phyloP scores from a whole-genome alignment of 139 green algal species.

The Coccomyxa sp. region DNA sequence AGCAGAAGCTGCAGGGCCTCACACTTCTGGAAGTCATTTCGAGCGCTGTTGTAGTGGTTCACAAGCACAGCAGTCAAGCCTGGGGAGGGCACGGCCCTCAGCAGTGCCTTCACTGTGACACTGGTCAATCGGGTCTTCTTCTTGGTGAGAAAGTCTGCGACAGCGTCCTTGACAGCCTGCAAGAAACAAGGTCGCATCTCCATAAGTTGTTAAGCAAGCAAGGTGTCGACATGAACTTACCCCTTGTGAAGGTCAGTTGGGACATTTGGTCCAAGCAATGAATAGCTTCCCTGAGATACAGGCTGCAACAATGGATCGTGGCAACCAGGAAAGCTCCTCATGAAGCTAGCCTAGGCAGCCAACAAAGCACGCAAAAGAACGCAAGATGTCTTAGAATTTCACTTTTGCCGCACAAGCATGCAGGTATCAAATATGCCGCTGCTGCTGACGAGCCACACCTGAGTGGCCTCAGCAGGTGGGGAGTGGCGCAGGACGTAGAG shows the following conservation, averaged over 20 bases:
- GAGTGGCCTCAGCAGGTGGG: constrained; percentile 5
- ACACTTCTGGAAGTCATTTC: neutral
- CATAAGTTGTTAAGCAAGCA: neutral
- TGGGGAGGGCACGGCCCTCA: neutral
- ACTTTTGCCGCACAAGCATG: neutral
- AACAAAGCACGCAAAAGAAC: neutral
- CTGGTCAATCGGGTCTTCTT: constrained; percentile 46
- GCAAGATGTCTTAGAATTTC: too few relatives aligned
- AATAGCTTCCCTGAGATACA: neutral
- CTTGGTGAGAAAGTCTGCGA: constrained; percentile 47
- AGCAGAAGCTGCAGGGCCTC: neutral
- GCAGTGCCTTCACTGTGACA: neutral
- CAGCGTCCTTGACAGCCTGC: constrained; percentile 20
- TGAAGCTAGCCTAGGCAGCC: neutral
- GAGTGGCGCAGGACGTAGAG: constrained; percentile 31
- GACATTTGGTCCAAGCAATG: neutral
- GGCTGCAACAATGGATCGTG: too few relatives aligned
- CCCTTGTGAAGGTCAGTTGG: neutral
- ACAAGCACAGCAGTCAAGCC: neutral
- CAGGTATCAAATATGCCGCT: neutral
- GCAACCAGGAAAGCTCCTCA: neutral
- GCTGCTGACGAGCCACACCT: constrained; percentile 1
- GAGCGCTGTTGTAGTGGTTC: neutral
- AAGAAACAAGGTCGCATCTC: neutral
- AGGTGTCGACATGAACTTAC: neutral